Base-by-base conservation (phyloP, 768 basidiomycete genomes). In the Galerina marginata region DNA sequence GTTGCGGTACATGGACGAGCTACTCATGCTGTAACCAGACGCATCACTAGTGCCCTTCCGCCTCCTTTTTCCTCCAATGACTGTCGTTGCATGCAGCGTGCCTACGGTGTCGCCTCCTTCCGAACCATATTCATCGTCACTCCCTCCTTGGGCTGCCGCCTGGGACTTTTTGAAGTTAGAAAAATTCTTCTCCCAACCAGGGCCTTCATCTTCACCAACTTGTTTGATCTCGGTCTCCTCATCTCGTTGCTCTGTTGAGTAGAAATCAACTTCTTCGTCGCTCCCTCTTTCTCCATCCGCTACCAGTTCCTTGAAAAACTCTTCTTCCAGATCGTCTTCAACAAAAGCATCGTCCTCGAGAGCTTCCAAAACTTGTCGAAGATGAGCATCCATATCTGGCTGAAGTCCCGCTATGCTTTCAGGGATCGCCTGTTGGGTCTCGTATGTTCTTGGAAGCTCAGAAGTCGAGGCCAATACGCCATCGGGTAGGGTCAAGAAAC, bases 21-120 rank as follows among this genome's bases (percentile, higher is more conserved):
- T 95, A 72, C 92, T 96, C 95, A 99, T 98, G 71, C 91, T 93
- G 80, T 96, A 96, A 11, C 93, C 95, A 20, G 93, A 94, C 9
- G 93, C 95, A 63, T 94, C 91, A 52, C 92, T 94, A 0, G 87
- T 81, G 3, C 87, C 88, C 66, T 88, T 88, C 64, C 87, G 81
- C 69, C 90, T 79, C 69, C 87, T 84, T 76, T 87, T 89, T 5
- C 90, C 89, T 14, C 94, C 91, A 50, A 89, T 81, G 57, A 96
- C 90, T n/a, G 89, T 86, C 65, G 95, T 83, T 26, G 70, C 70
- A 10, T 90, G 91, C 9, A 99, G 74, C 2, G 83, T 85, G 0
- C 88, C 87, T 29, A 99, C 73, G 0, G 93, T 97, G 72, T 99
- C 96, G 2, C 81, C 88, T 38, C 80, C 86, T 66, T 95, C 94